Base-by-base conservation (phyloP, 2,329 filamentous ascomycete species). In the Chaetomium globosum region DNA sequence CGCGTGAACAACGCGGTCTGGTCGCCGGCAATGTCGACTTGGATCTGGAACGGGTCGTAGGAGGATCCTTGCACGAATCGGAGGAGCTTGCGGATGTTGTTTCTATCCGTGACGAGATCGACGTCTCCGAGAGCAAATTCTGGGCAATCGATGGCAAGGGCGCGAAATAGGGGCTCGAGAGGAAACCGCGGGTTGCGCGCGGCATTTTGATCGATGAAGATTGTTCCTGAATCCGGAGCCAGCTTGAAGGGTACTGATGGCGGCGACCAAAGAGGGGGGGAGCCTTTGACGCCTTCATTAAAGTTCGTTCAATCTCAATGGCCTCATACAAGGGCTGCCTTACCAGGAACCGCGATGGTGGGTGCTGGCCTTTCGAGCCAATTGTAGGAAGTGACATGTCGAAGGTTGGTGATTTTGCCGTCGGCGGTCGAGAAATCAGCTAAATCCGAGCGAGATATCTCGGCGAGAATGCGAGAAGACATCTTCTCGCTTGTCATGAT, bases 51-150 rank as follows among this genome's bases (percentile, higher is more conserved):
- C 5, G 71, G 10, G 16, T 79, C 73, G 36, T 74, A 66, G 49
- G 70, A 65, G 7, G 21, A 59, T 0, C 75, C 74, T 39, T 77
- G 72, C 57, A 82, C 66, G 65, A 83, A 82, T 2, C 74, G 74
- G 1, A 83, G 74, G 23, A 83, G 78, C 70, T 83, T 83, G 33
- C 80, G 79, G 59, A 83, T 76, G 59, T 80, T 82, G 71, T 81
- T 82, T 33, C 80, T 73, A 67, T 83, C 81, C 2, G 77, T 80
- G 23, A 83, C 73, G 12, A 83, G 63, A 67, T 82, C 77, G 55
- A 79, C 67, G 0, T 70, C 49, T 28, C 68, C 31, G 19, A 82
- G 71, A 33, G 81, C 74, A 56, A 80, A 80, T 0, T 72, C 71
- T 12, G 80, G 79, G 26, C 80, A 54, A 7, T 70, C 69, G 31